Base-by-base conservation (phyloP, 2,329 filamentous ascomycete genomes). In the Cylindrodendrum hubeiense region DNA sequence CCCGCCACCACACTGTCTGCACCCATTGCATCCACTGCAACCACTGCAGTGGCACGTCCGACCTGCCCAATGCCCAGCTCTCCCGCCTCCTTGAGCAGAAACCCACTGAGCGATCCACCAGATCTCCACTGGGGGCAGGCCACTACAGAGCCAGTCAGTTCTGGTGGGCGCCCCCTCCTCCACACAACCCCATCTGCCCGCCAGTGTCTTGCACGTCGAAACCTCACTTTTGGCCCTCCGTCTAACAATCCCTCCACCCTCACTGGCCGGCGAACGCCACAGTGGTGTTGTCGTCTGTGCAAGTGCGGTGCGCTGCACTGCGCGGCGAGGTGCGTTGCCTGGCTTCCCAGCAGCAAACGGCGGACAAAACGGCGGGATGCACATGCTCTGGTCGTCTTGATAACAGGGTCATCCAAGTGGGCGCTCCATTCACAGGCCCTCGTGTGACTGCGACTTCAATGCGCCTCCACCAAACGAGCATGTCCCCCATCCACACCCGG, bases 381-480 rank as follows among this genome's bases (percentile, higher is more conserved):
- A 43, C n/a, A 22, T 46, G 21, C 21, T 28, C n/a, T 15, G 33
- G 19, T 37, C n/a, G 22, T 59, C 34, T 44, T 28, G 41, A 56
- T 53, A 54, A 43, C 54, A 59, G 39, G 54, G 60, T 49, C 54
- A 53, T 52, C 44, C 54, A 52, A 53, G 60, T 49, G 46, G 60
- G 41, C 57, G 60, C 43, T 58, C 60, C 60, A 53, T 63, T 63
- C 60, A 63, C 41, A 47, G 54, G 50, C 43, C 55, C 54, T 49
- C 49, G 50, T 51, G 61, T 57, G 50, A 55, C 50, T 53, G 55
- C 49, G 50, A 22, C 47, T 41, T 24, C 55, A 59, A 64, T 59
- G 55, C 61, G 61, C 61, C 61, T 64, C 61, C 55, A 64, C 61
- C 55, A 59, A 55, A 39, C 43, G 53, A 59, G 61, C 55, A 55